Evolutionary conservation across 208 protist genomes (phyloP), one percentile per base, ranked within the genome.

Genomic region (Sergeia podlipaevii): DNA sequence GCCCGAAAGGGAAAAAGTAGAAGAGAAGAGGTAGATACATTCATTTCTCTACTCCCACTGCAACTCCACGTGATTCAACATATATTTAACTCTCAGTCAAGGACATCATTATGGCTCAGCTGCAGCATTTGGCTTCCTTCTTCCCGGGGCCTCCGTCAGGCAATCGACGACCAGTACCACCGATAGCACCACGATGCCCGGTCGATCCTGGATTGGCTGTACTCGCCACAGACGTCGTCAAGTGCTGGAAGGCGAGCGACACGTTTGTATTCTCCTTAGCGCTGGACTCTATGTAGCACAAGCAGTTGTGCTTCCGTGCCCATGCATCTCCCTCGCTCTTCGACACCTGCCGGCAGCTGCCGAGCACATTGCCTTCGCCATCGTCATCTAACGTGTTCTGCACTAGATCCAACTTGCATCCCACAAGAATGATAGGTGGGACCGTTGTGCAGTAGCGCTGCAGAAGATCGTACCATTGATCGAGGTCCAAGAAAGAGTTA

Each of bases 191-290:
- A 3, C 65, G 42, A 23, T 30, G 36, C 10, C 61, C 54, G 23
- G 60, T 60, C 21, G 59, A 20, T 4, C 59, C 70, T 0, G 64
- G 64, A 41, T 75, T 73, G 20, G 68, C 70, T 28, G 65, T 68
- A 10, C 73, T 65, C 13, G 78, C 64, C 0, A 91, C 64, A 58
- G 70, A 89, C 24, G 87, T 94, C 38, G 81, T 75, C 13, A 94
- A 64, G 38, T 91, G 82, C 65, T 94, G 83, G 50, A 94, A 94
- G 1, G 79, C 83, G 47, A 77, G 74, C 4, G 70, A 74, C 4
- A 94, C 77, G 45, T 94, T 94, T n/a, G 71, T 89, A 62, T 94
- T 94, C 39, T 88, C 78, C 70, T 91, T 94, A 5, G 87, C 82
- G 46, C 87, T 94, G 2, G 87, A 89, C 56, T 94, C 87, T 17